These are phyloP conservation scores for Lepidium campestre DNA, from an alignment of 441 rosid species.

Conservation along the genomic window DNA sequence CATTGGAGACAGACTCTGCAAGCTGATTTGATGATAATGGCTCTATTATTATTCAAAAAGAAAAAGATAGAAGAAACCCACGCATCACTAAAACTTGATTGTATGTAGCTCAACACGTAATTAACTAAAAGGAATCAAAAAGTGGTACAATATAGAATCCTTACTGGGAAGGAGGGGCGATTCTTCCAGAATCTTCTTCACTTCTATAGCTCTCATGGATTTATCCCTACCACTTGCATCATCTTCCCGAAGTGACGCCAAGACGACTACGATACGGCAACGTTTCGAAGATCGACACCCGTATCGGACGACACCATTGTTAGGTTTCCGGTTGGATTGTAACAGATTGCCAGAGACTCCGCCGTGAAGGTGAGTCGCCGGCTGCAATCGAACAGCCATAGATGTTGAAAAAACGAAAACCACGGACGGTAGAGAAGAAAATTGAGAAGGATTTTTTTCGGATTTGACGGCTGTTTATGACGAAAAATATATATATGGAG, in stretches of 20 bases:
- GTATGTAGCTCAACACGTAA: background rate
- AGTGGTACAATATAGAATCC: background rate
- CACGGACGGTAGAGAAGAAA: background rate
- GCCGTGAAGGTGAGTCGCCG: constrained; percentile 18
- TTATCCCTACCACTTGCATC: constrained; percentile 15
- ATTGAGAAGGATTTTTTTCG: background rate
- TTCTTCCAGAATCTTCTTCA: constrained; percentile 34
- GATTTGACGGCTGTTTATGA: constrained; percentile 10
- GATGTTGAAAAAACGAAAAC: background rate
- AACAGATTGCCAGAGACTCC: constrained; percentile 23
- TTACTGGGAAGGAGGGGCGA: constrained; percentile 60
- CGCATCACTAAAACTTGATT: background rate
- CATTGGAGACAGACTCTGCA: constrained; percentile 43
- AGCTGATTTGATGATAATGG: constrained; percentile 65
- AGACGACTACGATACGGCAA: constrained; percentile 9
- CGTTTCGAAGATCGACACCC: constrained; percentile 16
- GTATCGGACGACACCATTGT: background rate
- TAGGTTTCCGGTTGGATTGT: constrained; percentile 19
- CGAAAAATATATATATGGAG: background rate
- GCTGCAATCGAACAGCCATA: constrained; percentile 44
- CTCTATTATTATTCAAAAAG: constrained; percentile 30
- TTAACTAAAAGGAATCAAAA: background rate
- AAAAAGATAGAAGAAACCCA: background rate
- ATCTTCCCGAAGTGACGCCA: constrained; percentile 27
- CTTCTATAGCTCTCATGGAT: constrained; percentile 29